phyloP scores from a whole-genome alignment of 208 protist genomes.

The Crithidia acanthocephali region DNA sequence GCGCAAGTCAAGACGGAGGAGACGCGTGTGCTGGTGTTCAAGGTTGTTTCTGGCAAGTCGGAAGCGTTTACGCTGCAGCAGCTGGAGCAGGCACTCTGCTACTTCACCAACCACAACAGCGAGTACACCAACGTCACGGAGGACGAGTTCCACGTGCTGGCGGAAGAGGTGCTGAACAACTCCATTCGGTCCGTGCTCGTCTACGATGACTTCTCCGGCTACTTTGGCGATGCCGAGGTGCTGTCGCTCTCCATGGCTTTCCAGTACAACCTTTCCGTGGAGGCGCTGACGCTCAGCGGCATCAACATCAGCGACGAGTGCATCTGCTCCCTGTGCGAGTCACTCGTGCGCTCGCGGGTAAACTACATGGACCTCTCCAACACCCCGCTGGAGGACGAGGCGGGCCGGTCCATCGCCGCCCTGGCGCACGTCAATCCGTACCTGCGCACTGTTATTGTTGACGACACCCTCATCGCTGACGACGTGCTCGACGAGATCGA shows the following conservation, averaged over 20 bases:
- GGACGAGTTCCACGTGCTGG: conserved; percentile 74
- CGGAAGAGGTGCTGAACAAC: conserved; percentile 89
- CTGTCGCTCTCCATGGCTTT: conserved; percentile 78
- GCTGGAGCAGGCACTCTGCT: conserved; percentile 61
- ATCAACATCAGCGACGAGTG: conserved; percentile 86
- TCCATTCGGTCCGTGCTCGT: conserved; percentile 78
- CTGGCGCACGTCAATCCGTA: conserved; percentile 86
- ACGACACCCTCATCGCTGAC: conserved; percentile 87
- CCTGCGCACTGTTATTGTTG: conserved; percentile 85
- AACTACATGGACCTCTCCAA: conserved; percentile 88
- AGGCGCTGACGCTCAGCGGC: conserved; percentile 83
- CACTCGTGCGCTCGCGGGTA: conserved; percentile 76
- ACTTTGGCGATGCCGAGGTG: conserved; percentile 80
- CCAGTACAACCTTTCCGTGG: conserved; percentile 87
- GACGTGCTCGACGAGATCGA: conserved; percentile 91
- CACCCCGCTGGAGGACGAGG: conserved; percentile 83
- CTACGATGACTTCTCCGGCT: conserved; percentile 75
- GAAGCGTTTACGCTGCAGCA: conserved; percentile 56
- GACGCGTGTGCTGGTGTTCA: conserved; percentile 35
- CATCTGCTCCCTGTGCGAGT: conserved; percentile 76
- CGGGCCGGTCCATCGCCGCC: conserved; percentile 77
- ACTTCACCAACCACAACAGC: conserved; percentile 86
- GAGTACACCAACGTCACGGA: conserved; percentile 69
- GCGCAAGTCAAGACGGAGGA: conserved; percentile 39
- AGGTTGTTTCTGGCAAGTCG: conserved; percentile 39